Evolutionary conservation across 257 asterid genomes (phyloP).

Genomic region (Oldenlandia corymbosa): DNA sequence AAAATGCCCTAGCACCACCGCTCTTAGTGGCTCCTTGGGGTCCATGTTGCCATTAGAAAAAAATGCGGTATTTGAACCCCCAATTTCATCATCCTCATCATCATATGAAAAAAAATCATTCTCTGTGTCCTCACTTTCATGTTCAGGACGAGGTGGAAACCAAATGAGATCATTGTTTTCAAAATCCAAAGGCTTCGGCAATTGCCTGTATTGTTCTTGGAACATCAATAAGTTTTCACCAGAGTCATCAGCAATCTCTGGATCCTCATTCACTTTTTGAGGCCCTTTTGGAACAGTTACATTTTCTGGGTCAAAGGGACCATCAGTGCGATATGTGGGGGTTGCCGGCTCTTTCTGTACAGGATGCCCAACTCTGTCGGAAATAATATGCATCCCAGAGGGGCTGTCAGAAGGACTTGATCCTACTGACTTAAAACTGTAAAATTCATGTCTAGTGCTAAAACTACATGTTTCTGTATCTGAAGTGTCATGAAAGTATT

Average conservation of each 20-base stretch:
- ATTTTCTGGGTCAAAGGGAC: conserved; percentile 43
- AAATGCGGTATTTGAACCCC: conserved; percentile 38
- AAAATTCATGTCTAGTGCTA: conserved; percentile 63
- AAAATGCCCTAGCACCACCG: conserved; percentile 73
- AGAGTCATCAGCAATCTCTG: conserved; percentile 33
- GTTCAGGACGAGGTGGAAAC: conserved; percentile 86
- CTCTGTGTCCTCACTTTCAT: conserved; percentile 45
- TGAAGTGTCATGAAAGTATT: conserved; percentile 55
- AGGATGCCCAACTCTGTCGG: conserved; percentile 51
- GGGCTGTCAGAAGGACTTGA: conserved; percentile 84
- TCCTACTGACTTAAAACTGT: conserved; percentile 57
- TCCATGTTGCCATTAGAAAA: conserved; percentile 31
- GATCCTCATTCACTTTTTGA: conserved; percentile 39
- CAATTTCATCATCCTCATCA: conserved; percentile 78
- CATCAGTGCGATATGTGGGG: conserved; percentile 33
- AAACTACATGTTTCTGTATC: conserved; percentile 73
- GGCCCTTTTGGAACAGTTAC: conserved; percentile 49
- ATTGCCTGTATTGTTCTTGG: conserved; percentile 35
- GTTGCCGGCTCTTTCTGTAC: conserved; percentile 56
- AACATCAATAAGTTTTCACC: conserved; percentile 29
- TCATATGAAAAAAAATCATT: conserved; percentile 55
- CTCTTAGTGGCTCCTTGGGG: conserved; percentile 49
- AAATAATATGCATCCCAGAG: conserved; percentile 51
- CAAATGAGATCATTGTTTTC: conserved; percentile 70
- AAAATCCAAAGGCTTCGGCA: conserved; percentile 50